Conservation (phyloP, 257 asterid genomes). For the Solanum lycopersicoides region DNA sequence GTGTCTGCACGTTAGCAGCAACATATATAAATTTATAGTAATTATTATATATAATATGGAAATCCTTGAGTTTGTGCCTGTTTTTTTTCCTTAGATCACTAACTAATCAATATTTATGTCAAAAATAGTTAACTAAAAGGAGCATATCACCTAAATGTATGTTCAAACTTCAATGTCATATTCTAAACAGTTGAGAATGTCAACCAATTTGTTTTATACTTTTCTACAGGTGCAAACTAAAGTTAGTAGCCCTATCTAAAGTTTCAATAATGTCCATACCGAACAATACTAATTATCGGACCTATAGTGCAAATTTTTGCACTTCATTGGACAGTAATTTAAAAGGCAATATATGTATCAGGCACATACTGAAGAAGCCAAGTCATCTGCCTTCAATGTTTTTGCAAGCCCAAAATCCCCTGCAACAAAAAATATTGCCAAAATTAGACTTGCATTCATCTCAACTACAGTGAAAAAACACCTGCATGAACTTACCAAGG, state of each 20-base stretch:
- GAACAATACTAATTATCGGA: neutral
- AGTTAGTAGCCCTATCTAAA: neutral
- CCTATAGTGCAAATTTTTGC: neutral
- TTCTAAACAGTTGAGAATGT: neutral
- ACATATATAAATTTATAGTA: neutral
- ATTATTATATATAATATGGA: neutral
- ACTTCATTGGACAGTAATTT: neutral
- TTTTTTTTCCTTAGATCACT: neutral
- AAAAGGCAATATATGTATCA: neutral
- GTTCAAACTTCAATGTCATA: neutral
- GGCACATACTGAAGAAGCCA: slow-evolving; percentile 93
- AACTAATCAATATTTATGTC: neutral
- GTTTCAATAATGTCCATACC: neutral
- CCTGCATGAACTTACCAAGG: slow-evolving; percentile 48
- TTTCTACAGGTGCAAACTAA: neutral
- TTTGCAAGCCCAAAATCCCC: slow-evolving; percentile 99
- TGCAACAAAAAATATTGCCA: slow-evolving; percentile 17
- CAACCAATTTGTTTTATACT: neutral
- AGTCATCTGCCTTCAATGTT: slow-evolving; percentile 96
- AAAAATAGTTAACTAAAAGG: neutral
- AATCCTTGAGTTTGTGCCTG: neutral
- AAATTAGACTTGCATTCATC: neutral
- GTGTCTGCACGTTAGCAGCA: neutral
- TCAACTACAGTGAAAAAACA: slow-evolving; percentile 1
- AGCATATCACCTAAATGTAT: neutral